Conservation (phyloP, 768 basidiomycete genomes). For the Calocybe cyanea region DNA sequence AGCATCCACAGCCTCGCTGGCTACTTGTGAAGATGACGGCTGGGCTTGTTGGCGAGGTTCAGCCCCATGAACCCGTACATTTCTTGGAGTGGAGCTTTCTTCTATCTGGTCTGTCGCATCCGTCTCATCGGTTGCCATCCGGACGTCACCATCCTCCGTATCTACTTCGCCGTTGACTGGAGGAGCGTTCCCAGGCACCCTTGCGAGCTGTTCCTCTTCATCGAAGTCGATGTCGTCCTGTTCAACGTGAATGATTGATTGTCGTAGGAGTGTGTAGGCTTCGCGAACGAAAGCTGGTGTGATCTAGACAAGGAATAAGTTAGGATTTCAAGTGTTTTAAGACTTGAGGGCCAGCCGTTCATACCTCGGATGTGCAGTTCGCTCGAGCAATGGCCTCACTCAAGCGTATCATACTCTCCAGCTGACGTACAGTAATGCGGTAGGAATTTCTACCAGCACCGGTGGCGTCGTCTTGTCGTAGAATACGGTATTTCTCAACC, state of each 20-base stretch:
- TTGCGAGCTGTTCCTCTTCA: slow-evolving; percentile 77
- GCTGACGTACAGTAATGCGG: slow-evolving; percentile 94
- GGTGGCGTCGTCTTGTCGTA: slow-evolving; percentile 89
- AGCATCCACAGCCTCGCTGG: slow-evolving; percentile 32
- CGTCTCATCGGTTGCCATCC: slow-evolving; percentile 61
- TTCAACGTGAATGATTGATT: slow-evolving; percentile 99
- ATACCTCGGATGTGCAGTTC: slow-evolving; percentile 90
- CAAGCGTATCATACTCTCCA: slow-evolving; percentile 97
- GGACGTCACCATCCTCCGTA: slow-evolving; percentile 45
- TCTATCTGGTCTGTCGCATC: slow-evolving; percentile 49
- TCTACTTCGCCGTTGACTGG: slow-evolving; percentile 26
- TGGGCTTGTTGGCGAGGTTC: slow-evolving; percentile 23
- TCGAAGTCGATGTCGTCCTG: slow-evolving; percentile 99
- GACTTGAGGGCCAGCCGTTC: slow-evolving; percentile 6
- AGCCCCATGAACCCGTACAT: slow-evolving; percentile 27
- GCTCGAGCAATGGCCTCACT: slow-evolving; percentile 97
- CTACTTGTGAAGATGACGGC: slow-evolving; percentile 36
- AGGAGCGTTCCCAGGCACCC: slow-evolving; percentile 41
- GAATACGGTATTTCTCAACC: slow-evolving; percentile 90
- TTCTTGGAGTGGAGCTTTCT: slow-evolving; percentile 40
- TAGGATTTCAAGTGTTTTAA: not conserved
- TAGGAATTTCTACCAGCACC: slow-evolving; percentile 90
- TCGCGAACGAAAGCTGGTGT: slow-evolving; percentile 93
- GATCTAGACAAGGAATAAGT: slow-evolving; percentile 49
- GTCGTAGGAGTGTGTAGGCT: slow-evolving; percentile 88